These are phyloP conservation scores for Colletotrichum abscissum DNA, from an alignment of 2,329 filamentous ascomycete genomes.

Conservation along the genomic window DNA sequence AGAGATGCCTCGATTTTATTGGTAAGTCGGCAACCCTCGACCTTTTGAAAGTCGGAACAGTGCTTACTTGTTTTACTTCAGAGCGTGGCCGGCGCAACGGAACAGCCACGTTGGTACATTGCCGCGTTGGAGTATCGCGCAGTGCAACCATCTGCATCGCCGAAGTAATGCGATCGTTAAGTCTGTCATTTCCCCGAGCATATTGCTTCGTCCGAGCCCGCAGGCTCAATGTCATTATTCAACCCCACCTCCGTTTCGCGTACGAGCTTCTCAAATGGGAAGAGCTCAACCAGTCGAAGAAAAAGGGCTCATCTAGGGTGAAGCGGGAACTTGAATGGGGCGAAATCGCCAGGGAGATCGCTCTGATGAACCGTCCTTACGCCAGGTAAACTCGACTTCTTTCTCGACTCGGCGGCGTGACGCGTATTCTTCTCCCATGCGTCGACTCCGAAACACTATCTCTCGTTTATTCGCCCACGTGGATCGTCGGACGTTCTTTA, in stretches of 20 bases:
- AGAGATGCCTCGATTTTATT: conserved; percentile 89
- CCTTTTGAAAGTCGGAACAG: background rate
- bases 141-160: conserved; percentile 98
- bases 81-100: conserved; percentile 82
- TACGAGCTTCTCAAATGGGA: conserved; percentile 98
- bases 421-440: background rate
- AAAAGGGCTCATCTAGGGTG: conserved; percentile 50
- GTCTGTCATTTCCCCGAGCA: conserved; percentile 87
- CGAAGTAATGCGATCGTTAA: conserved; percentile 90
- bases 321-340: conserved; percentile 91
- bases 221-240: conserved; percentile 96
- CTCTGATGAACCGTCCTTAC: conserved; percentile 96
- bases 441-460: background rate
- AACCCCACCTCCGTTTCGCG: conserved; percentile 93
- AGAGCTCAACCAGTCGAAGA: conserved; percentile 73
- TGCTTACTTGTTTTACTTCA: conserved; percentile 49
- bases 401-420: background rate
- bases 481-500: background rate
- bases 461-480: background rate
- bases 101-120: conserved; percentile 92
- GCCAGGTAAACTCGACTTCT: conserved; percentile 64
- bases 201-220: conserved; percentile 97
- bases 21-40: conserved; percentile 67
- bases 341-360: conserved; percentile 88
- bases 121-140: conserved; percentile 93